phyloP scores from a whole-genome alignment of 768 basidiomycete species.

The Pulveroboletus sp. region DNA sequence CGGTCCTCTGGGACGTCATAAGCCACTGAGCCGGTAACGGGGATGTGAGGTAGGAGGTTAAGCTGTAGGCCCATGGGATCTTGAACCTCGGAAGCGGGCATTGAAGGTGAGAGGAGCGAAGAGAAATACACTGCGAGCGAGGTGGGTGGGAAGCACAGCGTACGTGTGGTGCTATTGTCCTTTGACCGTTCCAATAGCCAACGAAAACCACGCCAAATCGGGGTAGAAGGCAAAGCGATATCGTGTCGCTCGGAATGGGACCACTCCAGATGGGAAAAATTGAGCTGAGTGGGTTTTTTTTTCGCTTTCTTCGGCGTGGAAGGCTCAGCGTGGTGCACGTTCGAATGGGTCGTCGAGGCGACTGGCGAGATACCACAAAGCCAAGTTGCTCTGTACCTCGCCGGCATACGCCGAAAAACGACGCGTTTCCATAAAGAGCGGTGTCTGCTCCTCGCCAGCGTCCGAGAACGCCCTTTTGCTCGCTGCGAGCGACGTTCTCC shows the following conservation, averaged over 20 bases:
- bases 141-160: not conserved
- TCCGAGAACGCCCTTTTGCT: no score
- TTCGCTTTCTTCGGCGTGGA: not conserved
- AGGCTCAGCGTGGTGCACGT: not conserved
- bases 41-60: conserved; percentile 11
- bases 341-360: conserved; percentile 6
- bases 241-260: not conserved
- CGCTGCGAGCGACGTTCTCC: no score
- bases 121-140: not conserved
- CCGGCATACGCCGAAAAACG: conserved; percentile 22
- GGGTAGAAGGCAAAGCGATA: conserved; percentile 8
- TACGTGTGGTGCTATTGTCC: conserved; percentile 14
- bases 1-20: conserved; percentile 9
- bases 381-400: conserved; percentile 10
- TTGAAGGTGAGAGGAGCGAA: not conserved
- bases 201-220: conserved; percentile 16
- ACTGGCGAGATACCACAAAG: not conserved
- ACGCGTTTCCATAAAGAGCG: conserved; percentile 1
- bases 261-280: not conserved
- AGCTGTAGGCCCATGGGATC: conserved; percentile 19
- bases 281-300: not conserved
- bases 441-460: not conserved
- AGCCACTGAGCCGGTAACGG: conserved; percentile 6
- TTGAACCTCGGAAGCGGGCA: conserved; percentile 23
- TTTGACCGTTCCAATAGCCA: conserved; percentile 4